These are phyloP conservation scores for Solanum habrochaites DNA, from an alignment of 257 asterid species.

Conservation along the genomic window DNA sequence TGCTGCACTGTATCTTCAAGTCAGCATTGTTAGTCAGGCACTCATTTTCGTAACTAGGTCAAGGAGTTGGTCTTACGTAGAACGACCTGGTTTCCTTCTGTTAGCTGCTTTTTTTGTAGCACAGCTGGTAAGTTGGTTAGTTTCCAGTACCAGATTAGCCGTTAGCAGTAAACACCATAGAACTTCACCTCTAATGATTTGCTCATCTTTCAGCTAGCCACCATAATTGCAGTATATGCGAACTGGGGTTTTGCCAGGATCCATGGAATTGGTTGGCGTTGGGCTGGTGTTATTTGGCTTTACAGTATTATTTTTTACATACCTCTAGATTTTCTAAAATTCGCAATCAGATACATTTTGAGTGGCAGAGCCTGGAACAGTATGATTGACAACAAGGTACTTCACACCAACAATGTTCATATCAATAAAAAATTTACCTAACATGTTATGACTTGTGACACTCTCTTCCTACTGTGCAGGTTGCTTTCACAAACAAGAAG, in stretches of 20 bases:
- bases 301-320: slow-evolving; percentile 38
- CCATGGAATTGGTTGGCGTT: slow-evolving; percentile 48
- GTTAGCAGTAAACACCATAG: not conserved
- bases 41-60: slow-evolving; percentile 54
- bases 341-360: slow-evolving; percentile 19
- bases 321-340: slow-evolving; percentile 39
- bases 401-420: not conserved
- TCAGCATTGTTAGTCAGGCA: slow-evolving; percentile 50
- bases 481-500: slow-evolving; percentile 44
- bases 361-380: slow-evolving; percentile 44
- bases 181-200: not conserved
- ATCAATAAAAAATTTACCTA: not conserved
- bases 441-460: not conserved
- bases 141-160: not conserved
- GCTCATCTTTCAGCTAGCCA: slow-evolving; percentile 19
- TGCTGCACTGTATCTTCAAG: slow-evolving; percentile 46
- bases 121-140: slow-evolving; percentile 26
- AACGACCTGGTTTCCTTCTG: slow-evolving; percentile 50
- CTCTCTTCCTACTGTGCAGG: slow-evolving; percentile 6
- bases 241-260: slow-evolving; percentile 42
- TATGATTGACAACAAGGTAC: slow-evolving; percentile 31
- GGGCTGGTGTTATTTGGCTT: slow-evolving; percentile 55
- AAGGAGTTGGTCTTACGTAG: slow-evolving; percentile 44
- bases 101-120: slow-evolving; percentile 28
- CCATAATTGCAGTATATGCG: slow-evolving; percentile 33